Evolutionary conservation across 2,329 filamentous ascomycete species (phyloP).

Genomic region (Dactylonectria estremocensis): DNA sequence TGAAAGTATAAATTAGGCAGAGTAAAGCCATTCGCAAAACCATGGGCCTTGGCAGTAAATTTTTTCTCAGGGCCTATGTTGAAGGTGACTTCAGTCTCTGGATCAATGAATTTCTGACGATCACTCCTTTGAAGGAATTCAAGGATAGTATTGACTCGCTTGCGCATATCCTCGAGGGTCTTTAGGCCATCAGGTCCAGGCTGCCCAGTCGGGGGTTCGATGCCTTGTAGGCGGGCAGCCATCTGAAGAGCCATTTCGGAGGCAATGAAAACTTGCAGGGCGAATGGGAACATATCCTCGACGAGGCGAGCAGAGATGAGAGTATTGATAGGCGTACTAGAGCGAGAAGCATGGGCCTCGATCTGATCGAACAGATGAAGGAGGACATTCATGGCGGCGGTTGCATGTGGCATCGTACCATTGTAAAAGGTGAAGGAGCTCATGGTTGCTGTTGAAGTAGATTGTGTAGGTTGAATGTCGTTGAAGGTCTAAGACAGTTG

Average conservation of each 20-base stretch:
- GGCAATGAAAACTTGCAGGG: slow-evolving; percentile 2
- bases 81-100: too few species aligned
- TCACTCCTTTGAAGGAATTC: slow-evolving; percentile 1
- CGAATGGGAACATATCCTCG: slow-evolving; percentile 12
- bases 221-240: neutral
- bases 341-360: slow-evolving; percentile 3
- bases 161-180: neutral
- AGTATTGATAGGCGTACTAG: neutral
- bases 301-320: slow-evolving; percentile 8
- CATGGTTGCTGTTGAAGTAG: neutral
- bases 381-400: neutral
- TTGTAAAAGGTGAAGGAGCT: slow-evolving; percentile 1
- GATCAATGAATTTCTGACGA: too few species aligned
- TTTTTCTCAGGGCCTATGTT: too few species aligned
- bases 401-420: slow-evolving; percentile 10
- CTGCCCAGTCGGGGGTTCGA: neutral
- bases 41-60: too few species aligned
- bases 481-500: neutral
- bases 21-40: too few species aligned
- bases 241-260: slow-evolving; percentile 17
- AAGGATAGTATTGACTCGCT: neutral
- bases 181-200: neutral
- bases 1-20: too few species aligned
- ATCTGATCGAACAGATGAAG: slow-evolving; percentile 6
- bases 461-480: neutral